These are phyloP conservation scores for Phlebiopsis flavidoalba DNA, from an alignment of 768 basidiomycete genomes.

Conservation along the genomic window DNA sequence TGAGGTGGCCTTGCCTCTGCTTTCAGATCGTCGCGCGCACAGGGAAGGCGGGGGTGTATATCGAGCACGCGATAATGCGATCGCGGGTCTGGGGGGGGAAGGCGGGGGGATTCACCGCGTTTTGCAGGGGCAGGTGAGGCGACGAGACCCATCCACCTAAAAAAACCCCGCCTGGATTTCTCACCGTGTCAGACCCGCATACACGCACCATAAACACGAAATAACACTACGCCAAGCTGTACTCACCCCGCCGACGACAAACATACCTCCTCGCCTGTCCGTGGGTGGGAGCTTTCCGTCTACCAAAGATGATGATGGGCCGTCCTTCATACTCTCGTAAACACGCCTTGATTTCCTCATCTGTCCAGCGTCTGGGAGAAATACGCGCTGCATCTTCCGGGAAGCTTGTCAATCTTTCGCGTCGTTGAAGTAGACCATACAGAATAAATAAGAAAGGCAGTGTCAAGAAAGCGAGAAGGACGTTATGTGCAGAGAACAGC, in stretches of 20 bases:
- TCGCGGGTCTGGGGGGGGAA: too few relatives aligned
- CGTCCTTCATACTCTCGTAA: slow-evolving; percentile 32
- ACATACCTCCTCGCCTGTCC: slow-evolving; percentile 74
- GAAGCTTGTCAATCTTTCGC: slow-evolving; percentile 43
- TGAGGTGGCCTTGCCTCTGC: too few relatives aligned
- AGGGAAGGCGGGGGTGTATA: slow-evolving; percentile 56
- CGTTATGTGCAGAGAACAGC: not conserved
- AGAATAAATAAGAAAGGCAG: slow-evolving; percentile 22
- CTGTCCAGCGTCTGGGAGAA: slow-evolving; percentile 48
- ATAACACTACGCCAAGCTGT: not conserved
- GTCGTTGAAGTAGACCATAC: slow-evolving; percentile 45
- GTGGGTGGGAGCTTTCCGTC: slow-evolving; percentile 50
- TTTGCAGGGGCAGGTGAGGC: slow-evolving; percentile 58
- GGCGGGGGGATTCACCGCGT: slow-evolving; percentile 74
- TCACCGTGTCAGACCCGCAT: not conserved
- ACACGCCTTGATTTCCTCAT: slow-evolving; percentile 33
- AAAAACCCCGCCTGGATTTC: slow-evolving; percentile 59
- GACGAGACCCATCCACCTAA: slow-evolving; percentile 77
- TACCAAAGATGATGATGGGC: slow-evolving; percentile 28
- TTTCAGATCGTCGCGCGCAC: slow-evolving; percentile 51
- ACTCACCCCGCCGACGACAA: slow-evolving; percentile 68
- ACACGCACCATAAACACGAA: too few relatives aligned
- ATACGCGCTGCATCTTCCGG: slow-evolving; percentile 44
- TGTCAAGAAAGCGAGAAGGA: not conserved
- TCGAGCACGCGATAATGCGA: slow-evolving; percentile 66